Percentiles rank a stretch among this genome's conserved stretches.
phyloP scores from a whole-genome alignment of 768 basidiomycete species.

The Tulasnella sp. region DNA sequence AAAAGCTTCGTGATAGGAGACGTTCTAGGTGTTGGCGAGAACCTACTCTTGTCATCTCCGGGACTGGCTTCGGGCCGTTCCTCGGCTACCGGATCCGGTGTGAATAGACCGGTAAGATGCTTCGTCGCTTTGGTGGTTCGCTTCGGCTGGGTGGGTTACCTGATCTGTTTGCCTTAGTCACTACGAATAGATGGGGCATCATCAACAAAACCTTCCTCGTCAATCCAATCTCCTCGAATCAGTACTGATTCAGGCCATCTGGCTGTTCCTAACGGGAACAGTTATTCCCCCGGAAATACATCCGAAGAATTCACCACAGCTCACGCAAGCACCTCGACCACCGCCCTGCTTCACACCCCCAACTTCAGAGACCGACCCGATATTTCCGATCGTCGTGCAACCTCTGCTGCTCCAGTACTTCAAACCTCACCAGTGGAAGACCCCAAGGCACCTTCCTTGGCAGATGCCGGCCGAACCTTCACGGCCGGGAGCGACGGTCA shows the following conservation, averaged over 20 bases:
- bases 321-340: constrained; percentile 3
- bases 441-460: background rate
- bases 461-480: background rate
- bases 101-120: background rate
- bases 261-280: background rate
- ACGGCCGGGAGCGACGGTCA: constrained; percentile 10
- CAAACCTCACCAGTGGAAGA: background rate
- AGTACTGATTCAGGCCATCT: background rate
- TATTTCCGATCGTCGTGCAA: background rate
- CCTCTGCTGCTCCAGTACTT: background rate
- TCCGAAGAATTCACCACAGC: constrained; percentile 2
- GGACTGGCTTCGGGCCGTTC: background rate
- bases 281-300: background rate
- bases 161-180: background rate
- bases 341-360: constrained; percentile 18
- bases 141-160: background rate
- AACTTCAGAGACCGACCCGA: constrained; percentile 2
- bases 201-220: background rate
- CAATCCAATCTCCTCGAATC: background rate
- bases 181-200: background rate
- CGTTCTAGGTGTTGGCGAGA: constrained; percentile 19
- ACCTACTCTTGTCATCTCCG: background rate
- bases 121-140: background rate
- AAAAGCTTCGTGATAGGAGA: constrained; percentile 23
- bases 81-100: background rate